Percentiles rank a stretch among this genome's conserved stretches.
Evolutionary conservation across 148 eudicot species (phyloP).

Genomic region (Rhododendron henanense): DNA sequence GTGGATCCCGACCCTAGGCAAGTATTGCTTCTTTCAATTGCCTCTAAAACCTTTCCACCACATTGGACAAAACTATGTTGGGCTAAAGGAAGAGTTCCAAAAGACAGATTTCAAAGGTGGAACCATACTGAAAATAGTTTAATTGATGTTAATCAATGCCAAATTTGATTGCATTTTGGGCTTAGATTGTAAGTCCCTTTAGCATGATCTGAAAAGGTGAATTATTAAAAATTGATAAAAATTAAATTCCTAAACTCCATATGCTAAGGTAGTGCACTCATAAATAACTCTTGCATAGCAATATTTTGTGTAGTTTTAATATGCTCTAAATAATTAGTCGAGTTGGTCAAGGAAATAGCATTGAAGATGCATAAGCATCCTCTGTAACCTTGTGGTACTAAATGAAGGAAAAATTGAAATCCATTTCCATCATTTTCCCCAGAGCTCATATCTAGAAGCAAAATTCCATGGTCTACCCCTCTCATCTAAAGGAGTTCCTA

Average conservation of each 20-base stretch:
- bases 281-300: background rate
- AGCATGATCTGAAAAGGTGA: background rate
- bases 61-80: background rate
- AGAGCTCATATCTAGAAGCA: background rate
- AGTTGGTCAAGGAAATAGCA: background rate
- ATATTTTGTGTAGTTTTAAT: background rate
- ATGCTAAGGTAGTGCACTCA: background rate
- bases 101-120: background rate
- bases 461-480: background rate
- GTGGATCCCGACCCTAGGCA: background rate
- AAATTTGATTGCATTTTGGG: background rate
- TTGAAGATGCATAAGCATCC: background rate
- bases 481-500: background rate
- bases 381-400: background rate
- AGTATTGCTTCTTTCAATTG: background rate
- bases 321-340: background rate
- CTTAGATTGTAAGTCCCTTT: background rate
- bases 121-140: background rate
- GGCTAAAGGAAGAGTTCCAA: background rate
- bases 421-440: background rate
- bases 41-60: background rate
- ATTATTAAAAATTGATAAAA: background rate
- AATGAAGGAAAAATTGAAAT: background rate
- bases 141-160: background rate
- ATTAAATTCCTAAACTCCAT: background rate